Evolutionary conservation across 2,329 filamentous ascomycete species (phyloP).

Genomic region (Achaetomium macrosporum): DNA sequence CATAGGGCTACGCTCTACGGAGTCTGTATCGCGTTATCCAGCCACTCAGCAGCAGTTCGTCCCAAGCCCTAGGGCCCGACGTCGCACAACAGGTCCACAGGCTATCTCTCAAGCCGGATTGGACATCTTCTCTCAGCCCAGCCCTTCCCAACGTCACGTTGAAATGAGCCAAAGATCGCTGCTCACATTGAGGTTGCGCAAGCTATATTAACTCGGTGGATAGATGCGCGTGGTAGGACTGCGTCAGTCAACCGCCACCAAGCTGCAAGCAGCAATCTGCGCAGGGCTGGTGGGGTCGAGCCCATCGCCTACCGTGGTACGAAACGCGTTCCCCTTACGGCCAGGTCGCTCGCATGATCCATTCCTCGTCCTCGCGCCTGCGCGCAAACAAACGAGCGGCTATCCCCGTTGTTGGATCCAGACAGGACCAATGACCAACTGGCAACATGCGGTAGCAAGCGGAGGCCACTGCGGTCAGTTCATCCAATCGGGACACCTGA

Average conservation of each 20-base stretch:
- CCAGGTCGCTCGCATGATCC: background rate
- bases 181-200: background rate
- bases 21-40: slow-evolving; percentile 3
- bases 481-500: slow-evolving; percentile 4
- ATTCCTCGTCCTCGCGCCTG: background rate
- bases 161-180: background rate
- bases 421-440: background rate
- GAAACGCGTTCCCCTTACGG: background rate
- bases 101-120: background rate
- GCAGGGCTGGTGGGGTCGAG: slow-evolving; percentile 7
- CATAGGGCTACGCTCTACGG: background rate
- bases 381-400: slow-evolving; percentile 3
- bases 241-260: background rate
- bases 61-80: slow-evolving; percentile 15
- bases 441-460: background rate
- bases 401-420: slow-evolving; percentile 8
- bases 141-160: background rate
- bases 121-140: background rate
- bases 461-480: background rate
- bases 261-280: slow-evolving; percentile 9
- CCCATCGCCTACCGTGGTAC: background rate
- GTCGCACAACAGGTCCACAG: slow-evolving; percentile 5
- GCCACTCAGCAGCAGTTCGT: slow-evolving; percentile 7
- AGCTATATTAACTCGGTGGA: background rate
- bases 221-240: background rate